These are phyloP conservation scores for Globisporangium sylvaticum DNA, from an alignment of 352 stramenopile species.

Conservation along the genomic window DNA sequence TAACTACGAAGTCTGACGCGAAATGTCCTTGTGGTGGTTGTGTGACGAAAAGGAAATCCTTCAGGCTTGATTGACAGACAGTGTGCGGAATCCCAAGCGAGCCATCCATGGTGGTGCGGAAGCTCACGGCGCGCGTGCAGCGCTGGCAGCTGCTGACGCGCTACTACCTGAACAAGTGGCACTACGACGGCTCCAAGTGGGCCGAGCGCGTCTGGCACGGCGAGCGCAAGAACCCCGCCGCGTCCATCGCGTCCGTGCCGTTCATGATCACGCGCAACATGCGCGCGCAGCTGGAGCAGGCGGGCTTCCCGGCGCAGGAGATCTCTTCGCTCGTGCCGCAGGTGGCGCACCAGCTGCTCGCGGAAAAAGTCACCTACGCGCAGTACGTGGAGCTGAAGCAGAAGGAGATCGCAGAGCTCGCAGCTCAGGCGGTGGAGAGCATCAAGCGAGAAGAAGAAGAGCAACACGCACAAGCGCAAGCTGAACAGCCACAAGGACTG, in stretches of 20 bases:
- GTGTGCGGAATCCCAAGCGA: neutral
- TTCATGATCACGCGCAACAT: slow-evolving; percentile 85
- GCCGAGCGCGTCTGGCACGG: slow-evolving; percentile 70
- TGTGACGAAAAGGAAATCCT: neutral
- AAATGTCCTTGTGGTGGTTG: neutral
- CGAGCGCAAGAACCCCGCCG: slow-evolving; percentile 32
- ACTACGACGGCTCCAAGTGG: slow-evolving; percentile 77
- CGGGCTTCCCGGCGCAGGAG: slow-evolving; percentile 50
- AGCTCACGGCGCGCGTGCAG: slow-evolving; percentile 40
- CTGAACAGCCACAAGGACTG: slow-evolving; percentile 15
- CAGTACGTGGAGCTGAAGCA: slow-evolving; percentile 43
- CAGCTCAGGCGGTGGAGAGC: slow-evolving; percentile 13
- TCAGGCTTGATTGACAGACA: neutral
- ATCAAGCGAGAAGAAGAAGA: slow-evolving; percentile 10
- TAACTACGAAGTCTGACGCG: neutral
- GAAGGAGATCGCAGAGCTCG: slow-evolving; percentile 19
- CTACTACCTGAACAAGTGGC: slow-evolving; percentile 85
- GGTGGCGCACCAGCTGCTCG: slow-evolving; percentile 51
- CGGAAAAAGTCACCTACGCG: slow-evolving; percentile 52
- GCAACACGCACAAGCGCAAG: slow-evolving; percentile 15
- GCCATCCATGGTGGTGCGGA: slow-evolving; percentile 25
- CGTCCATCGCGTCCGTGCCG: slow-evolving; percentile 61
- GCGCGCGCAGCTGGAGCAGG: slow-evolving; percentile 51
- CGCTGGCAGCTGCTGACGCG: slow-evolving; percentile 63
- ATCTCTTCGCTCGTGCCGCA: slow-evolving; percentile 63